Conservation (phyloP, 495 filamentous ascomycete genomes). For the Staphylotrichum longicolle region DNA sequence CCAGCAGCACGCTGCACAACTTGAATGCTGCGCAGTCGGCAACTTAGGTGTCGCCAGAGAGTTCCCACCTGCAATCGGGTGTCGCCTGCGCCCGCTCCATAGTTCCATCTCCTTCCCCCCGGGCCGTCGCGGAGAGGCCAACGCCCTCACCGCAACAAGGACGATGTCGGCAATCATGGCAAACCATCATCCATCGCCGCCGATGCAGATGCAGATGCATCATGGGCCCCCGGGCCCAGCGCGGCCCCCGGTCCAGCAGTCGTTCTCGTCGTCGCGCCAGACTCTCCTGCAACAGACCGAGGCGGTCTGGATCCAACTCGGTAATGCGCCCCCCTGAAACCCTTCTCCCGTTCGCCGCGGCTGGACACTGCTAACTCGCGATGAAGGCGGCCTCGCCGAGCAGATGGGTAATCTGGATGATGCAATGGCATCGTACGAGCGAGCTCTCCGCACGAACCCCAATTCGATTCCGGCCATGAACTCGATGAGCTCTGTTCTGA, state of each 20-base stretch:
- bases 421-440: constrained; percentile 83
- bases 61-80: too few species aligned
- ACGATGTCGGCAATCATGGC: constrained; percentile 41
- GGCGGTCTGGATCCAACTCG: constrained; percentile 88
- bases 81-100: background rate
- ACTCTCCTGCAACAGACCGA: constrained; percentile 63
- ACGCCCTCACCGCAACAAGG: background rate
- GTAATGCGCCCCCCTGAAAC: constrained; percentile 44
- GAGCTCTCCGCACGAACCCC: constrained; percentile 79
- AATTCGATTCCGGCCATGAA: constrained; percentile 94
- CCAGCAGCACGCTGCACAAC: too few species aligned
- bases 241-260: constrained; percentile 41
- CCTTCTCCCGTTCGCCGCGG: background rate
- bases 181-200: constrained; percentile 56
- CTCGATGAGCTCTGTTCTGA: constrained; percentile 83
- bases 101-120: background rate
- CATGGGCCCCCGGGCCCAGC: constrained; percentile 51
- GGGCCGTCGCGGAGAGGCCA: too few species aligned
- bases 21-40: too few species aligned
- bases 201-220: constrained; percentile 58
- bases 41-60: too few species aligned
- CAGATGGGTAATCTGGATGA: constrained; percentile 84
- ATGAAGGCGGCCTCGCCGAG: constrained; percentile 79
- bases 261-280: constrained; percentile 44
- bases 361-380: constrained; percentile 24